Evolutionary conservation across 2,329 filamentous ascomycete genomes (phyloP), one percentile per base, ranked within the genome.

Genomic region (Malbranchea cinnamomea): DNA sequence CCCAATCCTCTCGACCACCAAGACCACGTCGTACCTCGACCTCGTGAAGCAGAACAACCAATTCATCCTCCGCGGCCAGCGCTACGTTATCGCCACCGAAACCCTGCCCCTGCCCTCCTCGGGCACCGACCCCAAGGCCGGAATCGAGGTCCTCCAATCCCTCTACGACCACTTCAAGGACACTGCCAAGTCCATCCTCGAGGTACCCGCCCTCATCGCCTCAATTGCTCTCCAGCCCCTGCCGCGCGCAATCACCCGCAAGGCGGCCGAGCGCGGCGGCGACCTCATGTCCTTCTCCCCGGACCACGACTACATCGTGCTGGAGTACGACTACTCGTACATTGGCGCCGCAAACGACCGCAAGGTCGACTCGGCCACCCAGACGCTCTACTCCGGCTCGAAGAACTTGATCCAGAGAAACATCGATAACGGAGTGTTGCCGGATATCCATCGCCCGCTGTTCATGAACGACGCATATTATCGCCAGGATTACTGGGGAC

Each of bases 391-490:
- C 34, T 42, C 40, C 2, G 55, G 53, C 4, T 42, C 56, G 30
- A 42, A 42, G n/a, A 48, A 50, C 8, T 32, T 50, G 2, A 45
- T 58, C 5, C 41, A 48, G 11, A 41, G 47, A 18, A 56, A 47
- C 30, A 49, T 52, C 22, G 35, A 49, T 5, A 32, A 48, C 6
- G 54, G 52, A 7, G 41, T 46, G 4, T 41, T 60, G 11, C 51
- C 57, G 0, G 47, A 57, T 16, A 53, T 50, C 4, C 57, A 61
- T 33, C 41, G 54, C 9, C 59, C 59, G 5, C 41, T 63, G 4
- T 64, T 64, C 39, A 59, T 61, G 52, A 63, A 61, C 32, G 59
- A 63, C 26, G 50, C 49, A 6, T 56, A 62, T 41, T 52, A 47
- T 32, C 41, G 49, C 18, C 57, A 64, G 45, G 55, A 61, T 26